Conservation (phyloP, 2,329 filamentous ascomycete species). For the Trichoderma koningiopsis region DNA sequence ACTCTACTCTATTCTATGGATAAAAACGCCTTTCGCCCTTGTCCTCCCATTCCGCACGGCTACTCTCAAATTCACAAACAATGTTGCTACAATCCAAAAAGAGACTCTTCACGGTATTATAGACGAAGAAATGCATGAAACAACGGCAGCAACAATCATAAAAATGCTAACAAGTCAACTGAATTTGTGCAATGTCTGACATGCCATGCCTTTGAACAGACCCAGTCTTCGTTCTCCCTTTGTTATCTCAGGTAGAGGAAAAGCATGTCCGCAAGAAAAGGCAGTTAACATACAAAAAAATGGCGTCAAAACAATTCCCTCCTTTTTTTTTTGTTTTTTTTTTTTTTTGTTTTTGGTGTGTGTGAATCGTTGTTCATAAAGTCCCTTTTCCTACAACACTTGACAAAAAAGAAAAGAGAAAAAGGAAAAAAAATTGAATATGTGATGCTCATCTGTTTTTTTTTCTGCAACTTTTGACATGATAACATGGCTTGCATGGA, state of each 20-base stretch:
- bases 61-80: not conserved
- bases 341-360: not conserved
- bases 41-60: not conserved
- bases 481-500: not conserved
- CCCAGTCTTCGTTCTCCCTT: not conserved
- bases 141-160: not conserved
- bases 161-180: constrained; percentile 15
- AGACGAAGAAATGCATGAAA: not conserved
- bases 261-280: not conserved
- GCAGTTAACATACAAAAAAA: constrained; percentile 7
- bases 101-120: not conserved
- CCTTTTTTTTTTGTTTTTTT: not conserved
- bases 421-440: not conserved
- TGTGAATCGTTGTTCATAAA: not conserved
- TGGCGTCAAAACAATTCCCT: constrained; percentile 1
- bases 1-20: not conserved
- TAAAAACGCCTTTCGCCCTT: not conserved
- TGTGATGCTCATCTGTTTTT: constrained; percentile 6
- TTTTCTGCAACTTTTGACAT: not conserved
- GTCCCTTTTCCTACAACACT: not conserved
- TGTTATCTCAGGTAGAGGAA: not conserved
- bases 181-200: constrained; percentile 11
- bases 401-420: not conserved
- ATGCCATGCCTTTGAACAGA: constrained; percentile 3
- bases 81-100: not conserved